Evolutionary conservation across 352 stramenopile species (phyloP).

Genomic region (Thraustochytrium sp.): DNA sequence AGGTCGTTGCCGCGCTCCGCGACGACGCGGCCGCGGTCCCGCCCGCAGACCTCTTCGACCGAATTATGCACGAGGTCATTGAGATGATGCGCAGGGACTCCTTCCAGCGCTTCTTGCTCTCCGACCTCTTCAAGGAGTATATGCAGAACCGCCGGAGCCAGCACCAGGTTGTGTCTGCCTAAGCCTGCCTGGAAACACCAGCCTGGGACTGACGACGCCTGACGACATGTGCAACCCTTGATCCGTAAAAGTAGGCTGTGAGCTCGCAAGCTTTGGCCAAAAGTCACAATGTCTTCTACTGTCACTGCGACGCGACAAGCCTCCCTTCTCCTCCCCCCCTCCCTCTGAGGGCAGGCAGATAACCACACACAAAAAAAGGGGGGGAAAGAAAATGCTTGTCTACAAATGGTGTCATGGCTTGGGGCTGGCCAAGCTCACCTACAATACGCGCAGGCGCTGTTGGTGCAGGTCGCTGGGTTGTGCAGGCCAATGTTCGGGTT

Average conservation of each 20-base stretch:
- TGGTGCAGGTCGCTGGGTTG: not conserved
- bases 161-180: not conserved
- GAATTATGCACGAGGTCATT: not conserved
- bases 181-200: not conserved
- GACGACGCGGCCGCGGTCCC: not conserved
- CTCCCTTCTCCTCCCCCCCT: not conserved
- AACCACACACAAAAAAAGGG: not conserved
- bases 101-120: slow-evolving; percentile 7
- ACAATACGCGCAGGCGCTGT: not conserved
- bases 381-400: not conserved
- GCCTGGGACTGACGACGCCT: too few relatives aligned
- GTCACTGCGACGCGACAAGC: not conserved
- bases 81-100: not conserved
- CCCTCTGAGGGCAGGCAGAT: not conserved
- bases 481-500: not conserved
- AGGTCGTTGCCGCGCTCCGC: not conserved
- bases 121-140: not conserved
- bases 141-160: not conserved
- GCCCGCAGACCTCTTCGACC: not conserved
- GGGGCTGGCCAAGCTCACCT: not conserved
- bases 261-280: not conserved
- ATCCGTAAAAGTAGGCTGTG: not conserved
- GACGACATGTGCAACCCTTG: too few relatives aligned
- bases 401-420: not conserved
- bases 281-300: not conserved